phyloP scores from a whole-genome alignment of 108 stramenopile genomes.

The Cafeteria roenbergensis region DNA sequence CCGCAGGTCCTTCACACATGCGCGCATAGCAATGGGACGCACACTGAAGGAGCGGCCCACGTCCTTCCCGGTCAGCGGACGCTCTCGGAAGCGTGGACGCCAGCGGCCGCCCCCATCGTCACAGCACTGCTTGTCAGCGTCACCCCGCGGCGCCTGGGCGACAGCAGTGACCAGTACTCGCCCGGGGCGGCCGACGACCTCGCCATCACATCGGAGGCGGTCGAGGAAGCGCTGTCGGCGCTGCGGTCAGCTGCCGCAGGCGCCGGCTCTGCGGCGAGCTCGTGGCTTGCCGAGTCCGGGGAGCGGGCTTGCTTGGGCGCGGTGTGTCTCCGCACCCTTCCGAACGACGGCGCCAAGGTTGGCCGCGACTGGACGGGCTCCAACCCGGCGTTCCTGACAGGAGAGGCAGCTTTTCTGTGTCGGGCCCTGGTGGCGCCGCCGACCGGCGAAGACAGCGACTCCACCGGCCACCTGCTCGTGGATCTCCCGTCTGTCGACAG shows the following conservation, averaged over 20 bases:
- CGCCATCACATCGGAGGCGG: not conserved
- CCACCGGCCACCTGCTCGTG: constrained; percentile 17
- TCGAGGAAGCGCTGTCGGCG: not conserved
- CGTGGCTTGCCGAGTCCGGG: no score
- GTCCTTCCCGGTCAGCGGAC: not conserved
- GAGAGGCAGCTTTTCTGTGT: not conserved
- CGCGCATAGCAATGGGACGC: constrained; percentile 15
- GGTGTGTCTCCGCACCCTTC: not conserved
- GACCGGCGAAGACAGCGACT: no score
- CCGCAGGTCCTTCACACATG: not conserved
- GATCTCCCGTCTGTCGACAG: constrained; percentile 19
- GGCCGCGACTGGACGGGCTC: constrained; percentile 5
- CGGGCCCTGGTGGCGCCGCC: not conserved
- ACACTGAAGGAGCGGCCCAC: constrained; percentile 21
- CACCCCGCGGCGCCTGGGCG: not conserved
- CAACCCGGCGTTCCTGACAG: constrained; percentile 14
- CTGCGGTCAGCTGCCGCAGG: no score
- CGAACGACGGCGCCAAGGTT: not conserved
- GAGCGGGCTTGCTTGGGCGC: no score
- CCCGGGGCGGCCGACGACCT: not conserved
- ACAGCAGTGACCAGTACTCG: not conserved
- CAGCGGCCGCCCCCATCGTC: not conserved
- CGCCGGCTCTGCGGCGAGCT: no score
- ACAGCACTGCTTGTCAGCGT: constrained; percentile 4
- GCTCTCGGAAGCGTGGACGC: not conserved